Conservation (phyloP, 1,284 basidiomycete species). For the Cryptococcus depauperatus region DNA sequence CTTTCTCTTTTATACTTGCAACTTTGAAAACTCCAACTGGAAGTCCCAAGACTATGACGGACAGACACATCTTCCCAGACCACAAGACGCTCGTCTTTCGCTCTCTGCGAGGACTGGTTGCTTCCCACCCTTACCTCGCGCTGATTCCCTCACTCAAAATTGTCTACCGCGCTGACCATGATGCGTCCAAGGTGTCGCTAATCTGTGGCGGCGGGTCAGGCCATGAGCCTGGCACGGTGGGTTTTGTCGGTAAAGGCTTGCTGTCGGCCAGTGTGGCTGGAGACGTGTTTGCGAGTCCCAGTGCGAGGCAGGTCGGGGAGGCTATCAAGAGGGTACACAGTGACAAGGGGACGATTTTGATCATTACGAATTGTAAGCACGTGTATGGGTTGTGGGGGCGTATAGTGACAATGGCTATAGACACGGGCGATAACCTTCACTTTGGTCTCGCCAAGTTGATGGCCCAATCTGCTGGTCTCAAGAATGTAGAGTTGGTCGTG, state of each 20-base stretch:
- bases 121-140: constrained; percentile 38
- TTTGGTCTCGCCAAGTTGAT: constrained; percentile 46
- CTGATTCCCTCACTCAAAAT: constrained; percentile 44
- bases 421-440: constrained; percentile 48
- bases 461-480: constrained; percentile 33
- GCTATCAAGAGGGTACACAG: constrained; percentile 46
- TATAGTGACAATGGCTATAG: constrained; percentile 13
- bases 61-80: constrained; percentile 45
- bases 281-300: constrained; percentile 51
- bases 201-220: constrained; percentile 48
- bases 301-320: constrained; percentile 47
- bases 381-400: not conserved
- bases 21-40: too few species aligned
- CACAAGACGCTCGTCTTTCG: constrained; percentile 43
- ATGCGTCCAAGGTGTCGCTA: constrained; percentile 45
- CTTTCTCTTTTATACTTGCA: too few species aligned
- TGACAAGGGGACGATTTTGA: constrained; percentile 43
- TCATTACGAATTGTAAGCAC: constrained; percentile 46
- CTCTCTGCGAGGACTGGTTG: constrained; percentile 42
- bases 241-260: constrained; percentile 46
- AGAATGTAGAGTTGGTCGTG: constrained; percentile 48
- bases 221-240: constrained; percentile 45
- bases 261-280: constrained; percentile 46
- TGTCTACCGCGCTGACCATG: constrained; percentile 42
- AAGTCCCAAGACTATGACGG: constrained; percentile 29